A percentile compares a stretch with the other conserved stretches of the same genome.
phyloP scores from a whole-genome alignment of 495 filamentous ascomycete species.

The Penicillium daleae region DNA sequence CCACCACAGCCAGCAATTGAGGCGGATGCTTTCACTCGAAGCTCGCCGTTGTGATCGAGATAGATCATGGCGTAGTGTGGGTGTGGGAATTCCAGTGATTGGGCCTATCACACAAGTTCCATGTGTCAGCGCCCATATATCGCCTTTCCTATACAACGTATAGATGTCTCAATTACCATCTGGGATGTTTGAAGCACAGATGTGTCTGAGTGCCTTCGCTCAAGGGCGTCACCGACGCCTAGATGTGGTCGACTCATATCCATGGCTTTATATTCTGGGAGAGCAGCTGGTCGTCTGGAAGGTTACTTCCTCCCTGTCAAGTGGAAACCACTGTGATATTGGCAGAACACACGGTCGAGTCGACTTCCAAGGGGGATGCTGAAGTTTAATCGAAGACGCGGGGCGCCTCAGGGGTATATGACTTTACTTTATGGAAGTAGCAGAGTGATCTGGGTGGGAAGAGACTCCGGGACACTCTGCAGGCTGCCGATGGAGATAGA shows the following conservation, averaged over 20 bases:
- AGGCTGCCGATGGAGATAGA: conserved; percentile 14
- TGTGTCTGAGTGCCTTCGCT: conserved; percentile 32
- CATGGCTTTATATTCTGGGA: conserved; percentile 13
- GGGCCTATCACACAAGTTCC: conserved; percentile 14
- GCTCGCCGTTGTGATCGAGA: conserved; percentile 43
- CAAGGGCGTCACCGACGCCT: conserved; percentile 20
- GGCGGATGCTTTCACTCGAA: conserved; percentile 37
- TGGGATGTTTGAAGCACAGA: conserved; percentile 18
- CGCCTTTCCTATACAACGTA: not conserved
- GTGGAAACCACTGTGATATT: not conserved
- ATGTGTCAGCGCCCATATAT: not conserved
- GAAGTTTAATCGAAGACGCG: not conserved
- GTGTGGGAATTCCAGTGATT: conserved; percentile 31
- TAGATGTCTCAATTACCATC: conserved; percentile 19
- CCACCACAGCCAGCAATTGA: conserved; percentile 43
- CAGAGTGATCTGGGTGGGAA: not conserved
- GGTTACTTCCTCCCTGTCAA: not conserved
- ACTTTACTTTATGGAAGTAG: not conserved
- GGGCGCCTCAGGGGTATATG: conserved; percentile 5
- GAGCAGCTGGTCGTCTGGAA: not conserved
- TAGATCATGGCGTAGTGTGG: conserved; percentile 48
- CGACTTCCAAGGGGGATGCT: too few relatives aligned
- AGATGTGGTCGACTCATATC: conserved; percentile 22
- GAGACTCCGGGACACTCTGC: not conserved
- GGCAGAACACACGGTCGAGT: not conserved